These are phyloP conservation scores for Leptographium radiaticola DNA, from an alignment of 2,329 filamentous ascomycete species.

Conservation along the genomic window DNA sequence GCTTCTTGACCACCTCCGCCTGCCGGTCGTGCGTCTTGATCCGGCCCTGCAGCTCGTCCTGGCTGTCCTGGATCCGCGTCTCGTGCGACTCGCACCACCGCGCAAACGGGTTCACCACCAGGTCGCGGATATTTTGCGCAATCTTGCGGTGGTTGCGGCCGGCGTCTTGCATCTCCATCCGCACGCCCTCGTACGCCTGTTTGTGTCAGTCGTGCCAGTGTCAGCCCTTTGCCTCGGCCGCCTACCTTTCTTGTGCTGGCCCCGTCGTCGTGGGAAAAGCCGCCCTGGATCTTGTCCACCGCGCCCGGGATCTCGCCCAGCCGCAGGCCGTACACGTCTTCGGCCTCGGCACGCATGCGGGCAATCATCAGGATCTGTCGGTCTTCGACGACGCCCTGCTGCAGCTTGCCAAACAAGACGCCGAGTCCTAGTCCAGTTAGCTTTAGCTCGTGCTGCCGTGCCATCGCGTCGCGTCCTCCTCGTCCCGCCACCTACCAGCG, in stretches of 20 bases:
- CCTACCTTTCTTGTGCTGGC: conserved; percentile 84
- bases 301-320: conserved; percentile 70
- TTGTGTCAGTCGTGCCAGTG: background rate
- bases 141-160: conserved; percentile 88
- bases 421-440: conserved; percentile 50
- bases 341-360: conserved; percentile 87
- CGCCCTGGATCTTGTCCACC: conserved; percentile 69
- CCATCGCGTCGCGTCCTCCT: no score
- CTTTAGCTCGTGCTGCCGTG: no score
- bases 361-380: conserved; percentile 86
- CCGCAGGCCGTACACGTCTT: conserved; percentile 74
- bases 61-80: conserved; percentile 77
- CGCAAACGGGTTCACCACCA: conserved; percentile 87
- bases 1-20: conserved; percentile 78
- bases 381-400: conserved; percentile 92
- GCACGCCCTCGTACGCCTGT: conserved; percentile 87
- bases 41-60: conserved; percentile 81
- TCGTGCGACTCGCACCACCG: conserved; percentile 96
- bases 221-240: background rate
- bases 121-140: conserved; percentile 86
- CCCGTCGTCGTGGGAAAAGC: conserved; percentile 84
- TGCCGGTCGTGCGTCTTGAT: conserved; percentile 93
- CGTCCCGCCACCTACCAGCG: conserved; percentile 44
- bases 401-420: conserved; percentile 89
- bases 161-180: conserved; percentile 83